These are phyloP conservation scores for Russula vinacea DNA, from an alignment of 768 basidiomycete genomes.

Conservation along the genomic window DNA sequence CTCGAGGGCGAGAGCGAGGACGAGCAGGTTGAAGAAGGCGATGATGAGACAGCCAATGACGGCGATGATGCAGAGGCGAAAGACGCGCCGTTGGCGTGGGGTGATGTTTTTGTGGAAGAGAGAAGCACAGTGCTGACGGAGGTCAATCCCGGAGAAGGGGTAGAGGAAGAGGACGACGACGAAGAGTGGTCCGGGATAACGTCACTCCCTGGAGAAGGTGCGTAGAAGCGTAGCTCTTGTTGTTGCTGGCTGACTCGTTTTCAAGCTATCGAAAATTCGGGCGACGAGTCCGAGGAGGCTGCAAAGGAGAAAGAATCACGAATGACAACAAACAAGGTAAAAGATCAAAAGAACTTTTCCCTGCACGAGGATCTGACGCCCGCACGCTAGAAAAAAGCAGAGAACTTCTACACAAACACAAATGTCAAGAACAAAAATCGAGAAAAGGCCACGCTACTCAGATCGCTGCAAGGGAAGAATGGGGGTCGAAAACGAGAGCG, in stretches of 20 bases:
- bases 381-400: constrained; percentile 67
- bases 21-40: constrained; percentile 36
- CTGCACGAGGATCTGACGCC: constrained; percentile 1
- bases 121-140: constrained; percentile 20
- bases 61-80: constrained; percentile 40
- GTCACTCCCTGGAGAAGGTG: constrained; percentile 23
- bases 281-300: constrained; percentile 38
- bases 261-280: constrained; percentile 36
- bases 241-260: constrained; percentile 16
- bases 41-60: constrained; percentile 43
- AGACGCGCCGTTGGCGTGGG: constrained; percentile 67
- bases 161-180: constrained; percentile 32
- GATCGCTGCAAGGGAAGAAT: constrained; percentile 40
- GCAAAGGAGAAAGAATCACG: constrained; percentile 53
- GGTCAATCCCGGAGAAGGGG: constrained; percentile 32
- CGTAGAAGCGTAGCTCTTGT: constrained; percentile 11
- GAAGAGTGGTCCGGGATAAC: constrained; percentile 29
- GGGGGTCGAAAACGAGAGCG: constrained; percentile 18
- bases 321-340: constrained; percentile 92
- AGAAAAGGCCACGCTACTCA: constrained; percentile 57
- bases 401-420: constrained; percentile 81
- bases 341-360: constrained; percentile 14
- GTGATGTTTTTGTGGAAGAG: constrained; percentile 74
- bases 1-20: constrained; percentile 33
- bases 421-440: constrained; percentile 90